Conservation (phyloP, 805 yeast genomes). For the Suhomyces sp. region DNA sequence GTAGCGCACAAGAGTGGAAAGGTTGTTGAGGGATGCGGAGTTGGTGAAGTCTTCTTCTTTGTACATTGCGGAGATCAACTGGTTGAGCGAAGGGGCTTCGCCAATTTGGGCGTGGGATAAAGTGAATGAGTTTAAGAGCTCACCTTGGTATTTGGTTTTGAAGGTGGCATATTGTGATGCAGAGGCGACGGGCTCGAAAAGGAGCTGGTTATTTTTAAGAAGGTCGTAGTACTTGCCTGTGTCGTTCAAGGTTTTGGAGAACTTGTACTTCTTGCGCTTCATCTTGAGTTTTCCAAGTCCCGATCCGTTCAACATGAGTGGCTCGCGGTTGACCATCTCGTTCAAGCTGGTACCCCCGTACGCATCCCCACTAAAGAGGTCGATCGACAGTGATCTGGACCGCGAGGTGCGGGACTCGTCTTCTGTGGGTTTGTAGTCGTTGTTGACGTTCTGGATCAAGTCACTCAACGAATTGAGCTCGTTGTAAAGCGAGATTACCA, state of each 20-base stretch:
- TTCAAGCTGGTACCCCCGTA: slow-evolving; percentile 23
- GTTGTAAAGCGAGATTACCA: slow-evolving; percentile 32
- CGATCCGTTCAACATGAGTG: slow-evolving; percentile 5
- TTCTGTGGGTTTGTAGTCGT: slow-evolving; percentile 3
- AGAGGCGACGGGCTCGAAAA: slow-evolving; percentile 39
- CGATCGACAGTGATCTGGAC: slow-evolving; percentile 1
- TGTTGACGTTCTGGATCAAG: slow-evolving; percentile 6
- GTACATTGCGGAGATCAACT: slow-evolving; percentile 21
- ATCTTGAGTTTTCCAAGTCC: slow-evolving; percentile 19
- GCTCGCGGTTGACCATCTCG: slow-evolving; percentile 4
- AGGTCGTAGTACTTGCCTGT: slow-evolving; percentile 20
- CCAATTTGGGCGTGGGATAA: slow-evolving; percentile 33
- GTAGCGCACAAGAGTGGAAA: slow-evolving; percentile 26
- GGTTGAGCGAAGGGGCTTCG: slow-evolving; percentile 35
- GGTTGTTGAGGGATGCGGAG: slow-evolving; percentile 10
- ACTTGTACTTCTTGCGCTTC: slow-evolving; percentile 16
- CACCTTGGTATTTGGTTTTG: slow-evolving; percentile 20
- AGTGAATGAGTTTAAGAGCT: slow-evolving; percentile 27
- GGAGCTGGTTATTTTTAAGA: slow-evolving; percentile 29
- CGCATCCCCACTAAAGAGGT: slow-evolving; percentile 26
- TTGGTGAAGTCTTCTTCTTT: slow-evolving; percentile 19
- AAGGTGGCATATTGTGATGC: slow-evolving; percentile 16
- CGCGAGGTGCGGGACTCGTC: background rate
- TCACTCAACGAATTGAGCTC: slow-evolving; percentile 26
- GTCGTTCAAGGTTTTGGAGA: slow-evolving; percentile 13